Base-by-base conservation (phyloP, 257 asterid species). In the Mentha longifolia region DNA sequence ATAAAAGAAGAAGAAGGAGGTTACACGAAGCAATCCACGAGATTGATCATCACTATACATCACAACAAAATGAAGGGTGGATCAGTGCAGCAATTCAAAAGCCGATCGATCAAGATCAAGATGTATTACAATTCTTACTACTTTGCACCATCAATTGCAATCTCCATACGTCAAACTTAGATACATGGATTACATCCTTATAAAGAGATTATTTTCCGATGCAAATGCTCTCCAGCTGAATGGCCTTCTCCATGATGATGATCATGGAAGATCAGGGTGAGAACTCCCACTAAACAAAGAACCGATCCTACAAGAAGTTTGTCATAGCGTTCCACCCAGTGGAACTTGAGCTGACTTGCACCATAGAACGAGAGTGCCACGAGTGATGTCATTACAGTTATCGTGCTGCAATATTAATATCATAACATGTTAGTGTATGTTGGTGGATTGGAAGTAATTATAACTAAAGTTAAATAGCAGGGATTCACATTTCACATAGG, bases 341-440 rank as follows among this genome's bases (percentile, higher is more conserved):
- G 98, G 78, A 95, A 95, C 91, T 95, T 95, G 61, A 95, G 91
- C 88, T 92, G 98, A 78, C 97, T 95, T 46, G 99, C 97, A 70
- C 99, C 99, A 45, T 95, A 95, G 82, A 88, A 92, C 19, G 98
- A 95, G 72, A 92, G 93, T 5, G 99, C 99, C 80, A 95, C 98
- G 46, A 95, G 83, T 0, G 99, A 95, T 9, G 92, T 95, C 99
- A 95, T 95, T 35, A 92, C 99, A 46, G 89, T 83, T 68, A 95
- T 86, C 33, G 98, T 95, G 87, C 98, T 92, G 94, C 86, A 80
- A 72, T 13, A 2, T 25, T 42, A 45, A 69, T 10, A 61, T 15
- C 17, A 15, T 49, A 58, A 57, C 37, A 59, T 68, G 55, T 56
- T 59, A 60, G 2, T 42, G 14, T 60, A 16, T 76, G 55, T 28